Evolutionary conservation across 768 basidiomycete genomes (phyloP).

Genomic region (Rhodosporidiobolus sp.): DNA sequence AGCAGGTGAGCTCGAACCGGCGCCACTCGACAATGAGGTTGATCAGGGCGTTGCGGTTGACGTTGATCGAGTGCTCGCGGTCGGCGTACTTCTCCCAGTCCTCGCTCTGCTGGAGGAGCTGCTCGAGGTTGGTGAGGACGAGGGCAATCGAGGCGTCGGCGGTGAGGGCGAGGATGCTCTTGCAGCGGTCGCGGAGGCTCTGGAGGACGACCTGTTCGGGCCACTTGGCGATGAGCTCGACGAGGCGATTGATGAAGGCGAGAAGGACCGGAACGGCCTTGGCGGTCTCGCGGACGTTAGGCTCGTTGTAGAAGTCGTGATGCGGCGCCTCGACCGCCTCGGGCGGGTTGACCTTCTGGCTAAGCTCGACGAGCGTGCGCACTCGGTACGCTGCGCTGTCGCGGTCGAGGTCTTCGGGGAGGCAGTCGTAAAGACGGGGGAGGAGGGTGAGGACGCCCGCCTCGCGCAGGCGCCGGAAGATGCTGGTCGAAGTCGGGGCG

Average conservation of each 20-base stretch:
- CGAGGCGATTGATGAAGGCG: slow-evolving; percentile 58
- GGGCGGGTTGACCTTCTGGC: slow-evolving; percentile 27
- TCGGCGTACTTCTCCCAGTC: slow-evolving; percentile 99
- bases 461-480: slow-evolving; percentile 15
- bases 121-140: slow-evolving; percentile 76
- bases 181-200: slow-evolving; percentile 70
- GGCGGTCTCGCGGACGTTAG: slow-evolving; percentile 68
- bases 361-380: slow-evolving; percentile 38
- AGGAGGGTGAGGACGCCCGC: slow-evolving; percentile 28
- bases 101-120: slow-evolving; percentile 76
- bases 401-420: slow-evolving; percentile 35
- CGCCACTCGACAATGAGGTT: slow-evolving; percentile 83
- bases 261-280: slow-evolving; percentile 60
- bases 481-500: background rate
- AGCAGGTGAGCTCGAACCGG: slow-evolving; percentile 79
- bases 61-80: slow-evolving; percentile 73
- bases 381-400: slow-evolving; percentile 23
- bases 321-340: slow-evolving; percentile 35
- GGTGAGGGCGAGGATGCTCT: slow-evolving; percentile 61
- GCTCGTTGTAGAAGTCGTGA: slow-evolving; percentile 51
- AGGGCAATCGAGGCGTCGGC: slow-evolving; percentile 74
- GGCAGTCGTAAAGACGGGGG: slow-evolving; percentile 21
- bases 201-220: slow-evolving; percentile 98
- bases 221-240: slow-evolving; percentile 69
- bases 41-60: slow-evolving; percentile 64